These are phyloP conservation scores for Usnea hakonensis DNA, from an alignment of 495 filamentous ascomycete species.

Conservation along the genomic window DNA sequence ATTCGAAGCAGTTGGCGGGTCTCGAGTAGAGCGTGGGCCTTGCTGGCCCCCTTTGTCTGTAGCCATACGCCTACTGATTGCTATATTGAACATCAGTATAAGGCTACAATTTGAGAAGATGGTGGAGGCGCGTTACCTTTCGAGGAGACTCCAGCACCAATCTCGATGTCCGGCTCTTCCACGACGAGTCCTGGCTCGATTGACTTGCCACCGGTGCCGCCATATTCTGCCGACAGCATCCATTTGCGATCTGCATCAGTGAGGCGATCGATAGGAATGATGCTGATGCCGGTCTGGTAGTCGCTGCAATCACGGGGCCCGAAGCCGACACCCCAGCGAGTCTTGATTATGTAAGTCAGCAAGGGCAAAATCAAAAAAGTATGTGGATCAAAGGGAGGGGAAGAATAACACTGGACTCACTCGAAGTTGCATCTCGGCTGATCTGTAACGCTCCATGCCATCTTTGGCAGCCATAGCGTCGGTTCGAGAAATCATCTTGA, in stretches of 20 bases:
- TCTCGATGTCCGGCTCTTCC: conserved; percentile 97
- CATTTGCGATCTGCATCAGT: conserved; percentile 96
- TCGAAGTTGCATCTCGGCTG: conserved; percentile 65
- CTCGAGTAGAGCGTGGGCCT: conserved; percentile 62
- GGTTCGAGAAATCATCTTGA: conserved; percentile 88
- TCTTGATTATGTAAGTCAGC: conserved; percentile 45
- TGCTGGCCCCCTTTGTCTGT: conserved; percentile 68
- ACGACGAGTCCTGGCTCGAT: conserved; percentile 81
- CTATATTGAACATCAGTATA: conserved; percentile 30
- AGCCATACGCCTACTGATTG: conserved; percentile 75
- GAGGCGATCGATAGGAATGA: conserved; percentile 84
- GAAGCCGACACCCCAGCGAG: conserved; percentile 95
- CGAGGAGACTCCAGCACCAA: conserved; percentile 91
- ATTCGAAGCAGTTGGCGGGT: conserved; percentile 32
- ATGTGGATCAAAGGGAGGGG: neutral
- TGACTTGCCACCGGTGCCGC: conserved; percentile 76
- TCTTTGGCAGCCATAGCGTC: conserved; percentile 79
- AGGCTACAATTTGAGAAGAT: neutral
- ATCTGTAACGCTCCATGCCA: conserved; percentile 78
- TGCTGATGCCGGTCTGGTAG: conserved; percentile 82
- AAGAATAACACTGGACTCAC: conserved; percentile 43
- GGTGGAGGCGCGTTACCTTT: conserved; percentile 48
- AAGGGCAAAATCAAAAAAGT: neutral
- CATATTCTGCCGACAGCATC: conserved; percentile 91
- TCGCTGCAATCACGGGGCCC: conserved; percentile 96